Evolutionary conservation across 805 yeast species (phyloP).

Genomic region (Ogataea neopini): DNA sequence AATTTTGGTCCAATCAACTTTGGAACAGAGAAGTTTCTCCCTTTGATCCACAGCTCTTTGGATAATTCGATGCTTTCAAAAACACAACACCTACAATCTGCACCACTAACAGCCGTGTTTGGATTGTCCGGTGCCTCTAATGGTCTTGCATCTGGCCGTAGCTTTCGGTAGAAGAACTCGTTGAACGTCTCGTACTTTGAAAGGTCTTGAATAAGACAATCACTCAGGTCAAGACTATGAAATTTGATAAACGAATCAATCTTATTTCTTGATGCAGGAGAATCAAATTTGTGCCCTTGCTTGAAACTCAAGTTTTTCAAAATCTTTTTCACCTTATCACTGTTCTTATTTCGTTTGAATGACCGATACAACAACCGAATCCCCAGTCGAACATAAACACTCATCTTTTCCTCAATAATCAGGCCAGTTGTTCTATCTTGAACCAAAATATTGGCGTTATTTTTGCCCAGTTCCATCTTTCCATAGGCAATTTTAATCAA

Average conservation of each 20-base stretch:
- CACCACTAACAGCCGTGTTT: constrained; percentile 67
- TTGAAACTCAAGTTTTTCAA: constrained; percentile 67
- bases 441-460: constrained; percentile 91
- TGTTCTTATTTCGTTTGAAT: constrained; percentile 44
- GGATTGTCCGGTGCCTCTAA: constrained; percentile 57
- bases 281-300: constrained; percentile 85
- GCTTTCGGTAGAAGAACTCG: constrained; percentile 81
- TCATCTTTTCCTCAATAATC: constrained; percentile 91
- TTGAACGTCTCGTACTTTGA: constrained; percentile 68
- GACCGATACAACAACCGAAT: constrained; percentile 82
- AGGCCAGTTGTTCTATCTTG: constrained; percentile 90
- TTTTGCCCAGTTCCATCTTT: constrained; percentile 78
- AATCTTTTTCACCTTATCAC: constrained; percentile 56
- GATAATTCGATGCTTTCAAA: constrained; percentile 63
- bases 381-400: constrained; percentile 83
- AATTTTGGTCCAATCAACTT: constrained; percentile 42
- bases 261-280: constrained; percentile 60
- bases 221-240: constrained; percentile 74
- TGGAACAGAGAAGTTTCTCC: constrained; percentile 66
- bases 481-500: constrained; percentile 87
- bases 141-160: constrained; percentile 70
- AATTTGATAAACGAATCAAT: constrained; percentile 79
- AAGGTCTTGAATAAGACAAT: constrained; percentile 55
- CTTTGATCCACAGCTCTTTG: constrained; percentile 85
- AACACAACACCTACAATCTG: constrained; percentile 83